Base-by-base conservation (phyloP, 768 basidiomycete genomes). In the Dioszegia aurantiaca region DNA sequence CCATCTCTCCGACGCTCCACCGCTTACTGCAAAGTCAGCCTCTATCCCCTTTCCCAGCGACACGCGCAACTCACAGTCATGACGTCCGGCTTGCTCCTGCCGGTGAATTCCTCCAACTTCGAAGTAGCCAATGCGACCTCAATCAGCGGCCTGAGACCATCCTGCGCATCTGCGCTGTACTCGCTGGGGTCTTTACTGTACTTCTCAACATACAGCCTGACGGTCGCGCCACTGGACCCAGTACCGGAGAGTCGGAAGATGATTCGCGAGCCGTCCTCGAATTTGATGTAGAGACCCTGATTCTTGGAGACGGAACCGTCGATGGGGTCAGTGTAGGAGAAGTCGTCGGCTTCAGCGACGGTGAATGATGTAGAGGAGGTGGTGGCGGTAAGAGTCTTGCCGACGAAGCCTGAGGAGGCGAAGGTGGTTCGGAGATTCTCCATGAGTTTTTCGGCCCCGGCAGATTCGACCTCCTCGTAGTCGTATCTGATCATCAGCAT, bases 301-400 rank as follows among this genome's bases (percentile, higher is more conserved):
- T 98, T 97, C 78, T 86, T 86, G 64, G 89, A 90, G 61, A 97
- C 83, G 43, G 88, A 90, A 54, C 86, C 80, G 75, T 99, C 95
- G 77, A 98, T 97, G n/a, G 95, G 95, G 77, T 99, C 95, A 47
- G 86, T 95, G 83, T 99, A 99, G 74, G 87, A 84, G 75, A 99
- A 99, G 82, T 90, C 85, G 80, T 86, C 86, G 41, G 88, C 79
- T 24, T 83, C 82, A 17, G 84, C 82, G 57, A 99, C 85, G 60
- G 82, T 86, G 81, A 93, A 98, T 47, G 83, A 81, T 44, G 83
- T 82, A 2, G 86, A 85, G 48, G 86, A 83, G 21, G 72, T 43
- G 55, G 82, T 80, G 2, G 90, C 87, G 41, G 78, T 81, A 78
- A 90, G 85, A 9, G 79, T 79, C 27, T 85, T 85, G 68, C 85